These are phyloP conservation scores for Spizellomyces punctatus DNA, from an alignment of 192 early-diverging fungal species.

Conservation along the genomic window DNA sequence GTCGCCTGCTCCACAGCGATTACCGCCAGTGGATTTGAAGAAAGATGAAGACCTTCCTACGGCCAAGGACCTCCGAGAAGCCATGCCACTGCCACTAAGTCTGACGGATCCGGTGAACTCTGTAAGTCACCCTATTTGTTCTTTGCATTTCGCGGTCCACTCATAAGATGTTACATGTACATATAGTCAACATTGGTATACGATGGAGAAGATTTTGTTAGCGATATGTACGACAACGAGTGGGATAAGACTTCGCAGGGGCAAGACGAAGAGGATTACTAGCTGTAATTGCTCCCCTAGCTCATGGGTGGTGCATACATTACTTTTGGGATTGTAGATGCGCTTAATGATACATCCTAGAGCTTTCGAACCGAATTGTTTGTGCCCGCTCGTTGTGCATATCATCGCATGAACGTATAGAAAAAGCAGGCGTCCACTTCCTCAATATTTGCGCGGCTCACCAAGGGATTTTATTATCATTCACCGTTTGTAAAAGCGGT, in stretches of 20 bases:
- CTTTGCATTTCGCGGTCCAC: too few relatives aligned
- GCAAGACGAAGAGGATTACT: background rate
- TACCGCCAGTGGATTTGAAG: background rate
- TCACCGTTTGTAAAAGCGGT: too few relatives aligned
- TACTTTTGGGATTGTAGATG: background rate
- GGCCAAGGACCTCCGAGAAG: constrained; percentile 15
- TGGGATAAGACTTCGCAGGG: constrained; percentile 6
- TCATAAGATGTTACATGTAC: background rate
- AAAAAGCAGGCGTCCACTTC: too few relatives aligned
- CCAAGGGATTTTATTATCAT: too few relatives aligned
- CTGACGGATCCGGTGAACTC: background rate
- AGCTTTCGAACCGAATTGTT: too few relatives aligned
- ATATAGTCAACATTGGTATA: background rate
- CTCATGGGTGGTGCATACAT: background rate
- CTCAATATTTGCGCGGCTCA: too few relatives aligned
- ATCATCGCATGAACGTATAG: too few relatives aligned
- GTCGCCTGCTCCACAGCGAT: background rate
- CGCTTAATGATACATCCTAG: background rate
- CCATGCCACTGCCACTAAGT: constrained; percentile 9
- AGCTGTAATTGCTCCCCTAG: background rate
- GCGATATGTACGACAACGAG: constrained; percentile 27
- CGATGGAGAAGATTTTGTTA: constrained; percentile 22
- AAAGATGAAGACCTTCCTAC: constrained; percentile 14
- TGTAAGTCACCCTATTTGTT: too few relatives aligned
- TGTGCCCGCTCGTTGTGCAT: too few relatives aligned